Evolutionary conservation across 768 basidiomycete genomes (phyloP).

Genomic region (Trametes sanguinea): DNA sequence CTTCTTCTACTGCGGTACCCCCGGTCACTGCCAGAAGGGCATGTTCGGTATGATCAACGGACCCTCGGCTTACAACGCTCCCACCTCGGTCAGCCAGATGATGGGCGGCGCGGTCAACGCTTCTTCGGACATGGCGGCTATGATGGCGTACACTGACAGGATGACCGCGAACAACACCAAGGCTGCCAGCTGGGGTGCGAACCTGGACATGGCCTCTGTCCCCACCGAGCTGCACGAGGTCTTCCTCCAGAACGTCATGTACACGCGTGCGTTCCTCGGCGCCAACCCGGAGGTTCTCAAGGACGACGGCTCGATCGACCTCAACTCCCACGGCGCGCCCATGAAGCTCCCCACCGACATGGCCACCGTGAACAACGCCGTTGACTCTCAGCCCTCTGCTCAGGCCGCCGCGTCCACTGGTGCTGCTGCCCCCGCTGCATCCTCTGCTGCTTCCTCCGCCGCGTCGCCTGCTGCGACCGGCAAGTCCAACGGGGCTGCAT

Average conservation of each 20-base stretch:
- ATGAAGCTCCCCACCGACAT: conserved; percentile 65
- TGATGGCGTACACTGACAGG: conserved; percentile 51
- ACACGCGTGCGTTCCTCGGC: conserved; percentile 46
- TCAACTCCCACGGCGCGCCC: conserved; percentile 46
- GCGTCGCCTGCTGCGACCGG: conserved; percentile 29
- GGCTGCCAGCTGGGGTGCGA: conserved; percentile 62
- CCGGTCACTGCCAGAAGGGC: conserved; percentile 75
- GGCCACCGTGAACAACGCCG: conserved; percentile 42
- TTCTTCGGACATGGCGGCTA: conserved; percentile 56
- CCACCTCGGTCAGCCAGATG: conserved; percentile 53
- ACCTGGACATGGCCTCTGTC: conserved; percentile 57
- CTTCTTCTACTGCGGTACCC: conserved; percentile 74
- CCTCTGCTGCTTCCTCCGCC: conserved; percentile 20
- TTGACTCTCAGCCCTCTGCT: conserved; percentile 31
- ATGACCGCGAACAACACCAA: conserved; percentile 47
- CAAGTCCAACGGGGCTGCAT: conserved; percentile 46
- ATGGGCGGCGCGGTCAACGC: conserved; percentile 44
- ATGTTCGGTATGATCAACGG: conserved; percentile 86
- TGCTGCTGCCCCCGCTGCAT: conserved; percentile 28
- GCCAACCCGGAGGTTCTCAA: conserved; percentile 53
- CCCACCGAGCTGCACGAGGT: conserved; percentile 54
- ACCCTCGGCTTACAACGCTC: conserved; percentile 46
- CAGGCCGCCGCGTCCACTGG: conserved; percentile 32
- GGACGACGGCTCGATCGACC: conserved; percentile 52
- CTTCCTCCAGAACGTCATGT: conserved; percentile 61